Conservation (phyloP, 164 flowering plant species). For the Amborella trichopoda region DNA sequence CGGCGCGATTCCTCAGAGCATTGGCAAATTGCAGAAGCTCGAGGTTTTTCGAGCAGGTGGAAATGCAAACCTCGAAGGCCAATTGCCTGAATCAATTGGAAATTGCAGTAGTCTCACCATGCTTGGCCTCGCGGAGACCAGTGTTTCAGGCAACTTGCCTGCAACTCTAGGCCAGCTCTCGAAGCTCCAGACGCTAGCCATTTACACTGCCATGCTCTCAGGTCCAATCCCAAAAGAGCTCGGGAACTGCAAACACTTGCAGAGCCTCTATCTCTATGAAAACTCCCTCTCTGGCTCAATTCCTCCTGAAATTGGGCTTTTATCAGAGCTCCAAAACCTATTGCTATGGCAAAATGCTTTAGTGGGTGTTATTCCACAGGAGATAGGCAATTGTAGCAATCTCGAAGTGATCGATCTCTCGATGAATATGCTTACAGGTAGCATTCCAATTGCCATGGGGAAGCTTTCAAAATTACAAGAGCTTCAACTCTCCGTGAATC, state of each 20-base stretch:
- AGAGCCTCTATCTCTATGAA: conserved; percentile 73
- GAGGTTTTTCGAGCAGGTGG: conserved; percentile 74
- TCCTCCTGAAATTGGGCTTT: conserved; percentile 50
- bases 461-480: conserved; percentile 42
- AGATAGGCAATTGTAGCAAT: conserved; percentile 63
- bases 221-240: conserved; percentile 87
- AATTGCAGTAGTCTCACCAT: conserved; percentile 55
- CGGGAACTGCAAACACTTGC: conserved; percentile 67
- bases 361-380: conserved; percentile 73
- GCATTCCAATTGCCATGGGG: conserved; percentile 63
- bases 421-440: conserved; percentile 55
- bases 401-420: conserved; percentile 61
- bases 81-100: conserved; percentile 74
- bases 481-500: conserved; percentile 70
- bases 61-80: conserved; percentile 74
- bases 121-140: conserved; percentile 83
- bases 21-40: conserved; percentile 47
- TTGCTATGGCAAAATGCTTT: conserved; percentile 83
- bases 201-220: conserved; percentile 63
- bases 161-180: conserved; percentile 53
- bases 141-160: conserved; percentile 74
- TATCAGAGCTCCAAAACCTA: conserved; percentile 52
- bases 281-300: conserved; percentile 75
- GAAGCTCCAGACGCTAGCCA: conserved; percentile 59
- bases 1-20: conserved; percentile 64